These are phyloP conservation scores for Mycena rebaudengoi DNA, from an alignment of 768 basidiomycete genomes.

Conservation along the genomic window DNA sequence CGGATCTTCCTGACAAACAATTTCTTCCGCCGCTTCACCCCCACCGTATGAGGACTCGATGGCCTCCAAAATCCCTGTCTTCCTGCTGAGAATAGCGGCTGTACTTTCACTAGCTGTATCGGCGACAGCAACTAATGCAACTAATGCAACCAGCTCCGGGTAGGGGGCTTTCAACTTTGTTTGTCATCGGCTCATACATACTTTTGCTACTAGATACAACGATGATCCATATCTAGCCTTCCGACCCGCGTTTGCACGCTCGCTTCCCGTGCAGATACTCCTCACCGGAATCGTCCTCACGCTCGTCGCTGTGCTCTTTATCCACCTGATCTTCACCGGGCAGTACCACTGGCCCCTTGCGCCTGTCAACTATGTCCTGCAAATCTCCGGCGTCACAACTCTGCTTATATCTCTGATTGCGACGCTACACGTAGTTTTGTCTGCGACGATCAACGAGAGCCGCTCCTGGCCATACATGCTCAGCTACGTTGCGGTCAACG, in stretches of 20 bases:
- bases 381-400: slow-evolving; percentile 83
- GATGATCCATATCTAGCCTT: slow-evolving; percentile 80
- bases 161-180: neutral
- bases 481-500: slow-evolving; percentile 84
- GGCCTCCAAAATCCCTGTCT: slow-evolving; percentile 20
- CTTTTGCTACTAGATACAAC: slow-evolving; percentile 30
- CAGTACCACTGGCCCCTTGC: slow-evolving; percentile 97
- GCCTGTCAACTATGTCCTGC: slow-evolving; percentile 90
- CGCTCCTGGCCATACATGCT: slow-evolving; percentile 95
- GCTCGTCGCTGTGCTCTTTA: slow-evolving; percentile 82
- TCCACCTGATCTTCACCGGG: slow-evolving; percentile 93
- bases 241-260: slow-evolving; percentile 84
- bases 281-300: slow-evolving; percentile 87
- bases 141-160: neutral
- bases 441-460: slow-evolving; percentile 66
- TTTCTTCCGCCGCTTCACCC: neutral
- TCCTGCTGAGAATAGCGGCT: slow-evolving; percentile 7
- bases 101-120: slow-evolving; percentile 8
- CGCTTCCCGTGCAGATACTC: slow-evolving; percentile 91
- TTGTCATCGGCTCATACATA: neutral
- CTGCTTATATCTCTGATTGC: slow-evolving; percentile 82
- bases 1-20: neutral
- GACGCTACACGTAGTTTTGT: slow-evolving; percentile 79
- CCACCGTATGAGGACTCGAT: neutral
- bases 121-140: slow-evolving; percentile 1